Percentiles rank a stretch among this genome's conserved stretches.
phyloP scores from a whole-genome alignment of 2,329 filamentous ascomycete species.

The Fusarium protoensiforme region DNA sequence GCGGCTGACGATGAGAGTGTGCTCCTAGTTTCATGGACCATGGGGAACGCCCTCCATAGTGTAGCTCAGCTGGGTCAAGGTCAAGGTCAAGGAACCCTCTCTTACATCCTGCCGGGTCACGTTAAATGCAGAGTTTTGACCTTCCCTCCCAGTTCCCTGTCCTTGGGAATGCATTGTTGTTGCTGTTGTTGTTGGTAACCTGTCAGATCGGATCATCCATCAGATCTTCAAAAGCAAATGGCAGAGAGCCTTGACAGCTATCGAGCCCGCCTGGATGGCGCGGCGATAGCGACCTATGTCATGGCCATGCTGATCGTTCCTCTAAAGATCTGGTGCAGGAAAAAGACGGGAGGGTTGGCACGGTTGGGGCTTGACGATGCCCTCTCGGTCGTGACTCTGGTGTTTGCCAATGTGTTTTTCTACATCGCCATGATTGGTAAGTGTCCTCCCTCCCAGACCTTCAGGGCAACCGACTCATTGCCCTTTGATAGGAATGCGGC shows the following conservation, averaged over 20 bases:
- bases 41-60: background rate
- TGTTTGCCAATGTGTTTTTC: constrained; percentile 1
- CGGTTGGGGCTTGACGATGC: background rate
- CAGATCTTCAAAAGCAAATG: background rate
- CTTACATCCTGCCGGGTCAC: background rate
- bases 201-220: background rate
- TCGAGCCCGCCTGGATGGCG: background rate
- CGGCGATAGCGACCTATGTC: background rate
- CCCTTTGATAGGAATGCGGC: background rate
- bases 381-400: background rate
- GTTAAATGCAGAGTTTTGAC: background rate
- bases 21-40: background rate
- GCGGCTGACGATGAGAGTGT: background rate
- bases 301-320: background rate
- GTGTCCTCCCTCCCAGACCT: background rate
- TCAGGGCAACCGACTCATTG: background rate
- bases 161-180: background rate
- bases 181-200: background rate
- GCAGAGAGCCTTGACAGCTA: background rate
- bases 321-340: background rate
- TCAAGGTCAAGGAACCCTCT: background rate
- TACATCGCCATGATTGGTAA: background rate
- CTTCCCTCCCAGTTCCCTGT: background rate
- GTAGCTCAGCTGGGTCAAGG: background rate
- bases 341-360: background rate